phyloP scores from a whole-genome alignment of 1,139 yeast species.

The Geotrichum citri-aurantii region DNA sequence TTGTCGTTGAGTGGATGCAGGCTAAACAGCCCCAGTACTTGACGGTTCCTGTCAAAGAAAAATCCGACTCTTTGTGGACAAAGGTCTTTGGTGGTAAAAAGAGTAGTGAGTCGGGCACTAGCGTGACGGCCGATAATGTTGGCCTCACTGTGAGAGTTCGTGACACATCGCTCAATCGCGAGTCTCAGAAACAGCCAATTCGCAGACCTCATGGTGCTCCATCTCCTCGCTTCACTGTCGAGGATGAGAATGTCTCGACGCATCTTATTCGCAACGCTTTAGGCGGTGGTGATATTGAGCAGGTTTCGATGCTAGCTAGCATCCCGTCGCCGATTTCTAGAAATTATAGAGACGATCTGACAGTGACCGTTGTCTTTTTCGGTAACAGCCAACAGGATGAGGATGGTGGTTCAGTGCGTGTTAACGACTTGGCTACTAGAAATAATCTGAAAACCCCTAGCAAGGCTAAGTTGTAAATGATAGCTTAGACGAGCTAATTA shows the following conservation, averaged over 20 bases:
- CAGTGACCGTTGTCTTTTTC: conserved; percentile 92
- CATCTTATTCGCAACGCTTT: conserved; percentile 90
- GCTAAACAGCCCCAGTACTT: conserved; percentile 54
- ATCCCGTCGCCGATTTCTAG: conserved; percentile 90
- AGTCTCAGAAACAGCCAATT: conserved; percentile 52
- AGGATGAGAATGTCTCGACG: conserved; percentile 85
- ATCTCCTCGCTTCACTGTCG: conserved; percentile 44
- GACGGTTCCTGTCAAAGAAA: conserved; percentile 17
- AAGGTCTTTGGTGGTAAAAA: conserved; percentile 9
- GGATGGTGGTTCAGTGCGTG: conserved; percentile 15
- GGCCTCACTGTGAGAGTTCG: conserved; percentile 26
- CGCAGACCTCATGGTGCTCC: conserved; percentile 39
- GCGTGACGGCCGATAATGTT: conserved; percentile 15
- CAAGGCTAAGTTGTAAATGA: conserved; percentile 14
- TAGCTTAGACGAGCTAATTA: background rate
- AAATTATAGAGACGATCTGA: conserved; percentile 88
- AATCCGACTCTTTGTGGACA: conserved; percentile 12
- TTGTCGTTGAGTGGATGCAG: conserved; percentile 97
- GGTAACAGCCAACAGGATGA: conserved; percentile 42
- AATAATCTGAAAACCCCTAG: conserved; percentile 17
- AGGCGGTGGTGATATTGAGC: conserved; percentile 78
- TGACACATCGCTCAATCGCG: conserved; percentile 40
- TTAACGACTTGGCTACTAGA: conserved; percentile 17
- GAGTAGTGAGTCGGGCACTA: conserved; percentile 2
- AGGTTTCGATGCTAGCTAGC: conserved; percentile 78